Evolutionary conservation across 78 protist genomes (phyloP), one percentile per base, ranked within the genome.

Genomic region (Tieghemostelium lacteum): DNA sequence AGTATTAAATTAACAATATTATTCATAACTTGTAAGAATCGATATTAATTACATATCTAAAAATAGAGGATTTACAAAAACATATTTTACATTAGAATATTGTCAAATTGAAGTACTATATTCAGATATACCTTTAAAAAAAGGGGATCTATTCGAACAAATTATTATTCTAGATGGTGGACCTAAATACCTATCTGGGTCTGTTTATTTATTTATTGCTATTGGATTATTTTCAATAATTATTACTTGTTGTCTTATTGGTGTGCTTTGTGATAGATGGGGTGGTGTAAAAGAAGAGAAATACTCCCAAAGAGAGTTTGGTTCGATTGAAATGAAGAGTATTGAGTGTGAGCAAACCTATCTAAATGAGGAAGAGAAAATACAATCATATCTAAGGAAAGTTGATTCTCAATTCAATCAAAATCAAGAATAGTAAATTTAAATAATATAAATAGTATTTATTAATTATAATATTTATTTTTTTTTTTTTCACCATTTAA

Each of bases 151-250:
- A 49, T 75, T 75, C 63, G 22, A 39, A 62, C 86, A 75, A 33
- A 60, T 26, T 6, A 20, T 75, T 1, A 26, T 75, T 22, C 45
- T 75, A 20, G 86, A 75, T 75, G 86, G 67, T 1, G 69, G 72
- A 45, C 86, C 86, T 0, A n/a, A 20, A n/a, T 75, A 55, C 49
- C 6, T 75, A n/a, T 36, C 70, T 0, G 63, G 67, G 24, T 62
- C 86, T 17, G 73, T 60, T 49, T 75, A 60, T 33, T 49, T 75
- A 49, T 75, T 75, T 33, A 61, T 75, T 12, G 86, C 73, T 2
- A 75, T 75, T 72, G 86, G 60, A 1, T 16, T 29, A 31, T 75
- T 75, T 33, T 63, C 63, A 52, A 36, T 71, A 33, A 31, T 71
- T 3, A 50, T 71, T 4, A 50, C 77, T 7, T 71, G 77, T 52